Percentiles rank a stretch among this genome's conserved stretches.
Evolutionary conservation across 139 green algal species (phyloP).

Genomic region (Choricystis sp.): DNA sequence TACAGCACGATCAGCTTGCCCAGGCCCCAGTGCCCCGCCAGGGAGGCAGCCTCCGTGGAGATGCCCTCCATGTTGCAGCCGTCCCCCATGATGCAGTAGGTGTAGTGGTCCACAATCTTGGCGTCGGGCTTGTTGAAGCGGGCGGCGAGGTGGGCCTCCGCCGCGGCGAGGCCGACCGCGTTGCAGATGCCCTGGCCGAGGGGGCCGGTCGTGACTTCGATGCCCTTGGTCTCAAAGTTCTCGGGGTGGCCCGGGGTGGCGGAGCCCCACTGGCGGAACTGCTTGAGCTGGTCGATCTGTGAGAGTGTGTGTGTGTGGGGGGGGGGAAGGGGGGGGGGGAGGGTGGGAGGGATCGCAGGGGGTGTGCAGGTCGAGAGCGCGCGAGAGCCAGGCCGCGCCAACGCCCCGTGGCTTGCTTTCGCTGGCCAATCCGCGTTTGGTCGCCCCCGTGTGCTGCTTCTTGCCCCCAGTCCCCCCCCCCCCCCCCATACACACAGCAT

Average conservation of each 20-base stretch:
- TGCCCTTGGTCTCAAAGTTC: slow-evolving; percentile 88
- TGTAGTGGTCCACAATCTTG: slow-evolving; percentile 96
- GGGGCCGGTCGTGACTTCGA: slow-evolving; percentile 96
- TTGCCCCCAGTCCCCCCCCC: too few relatives aligned
- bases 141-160: slow-evolving; percentile 86
- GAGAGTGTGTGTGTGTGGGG: background rate
- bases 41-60: slow-evolving; percentile 86
- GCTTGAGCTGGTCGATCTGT: slow-evolving; percentile 89
- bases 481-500: too few relatives aligned
- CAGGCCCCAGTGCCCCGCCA: slow-evolving; percentile 96
- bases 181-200: slow-evolving; percentile 95
- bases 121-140: slow-evolving; percentile 94
- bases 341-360: background rate
- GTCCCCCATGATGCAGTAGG: slow-evolving; percentile 95
- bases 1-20: slow-evolving; percentile 98
- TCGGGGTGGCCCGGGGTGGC: slow-evolving; percentile 93
- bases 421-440: too few relatives aligned
- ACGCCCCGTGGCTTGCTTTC: background rate
- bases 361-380: background rate
- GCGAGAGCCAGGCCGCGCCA: background rate
- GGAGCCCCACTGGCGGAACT: slow-evolving; percentile 90
- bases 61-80: slow-evolving; percentile 99
- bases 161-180: slow-evolving; percentile 80
- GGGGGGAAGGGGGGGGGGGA: background rate
- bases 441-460: too few relatives aligned